Evolutionary conservation across 306 rosid genomes (phyloP).

Genomic region (Malus sylvestris): DNA sequence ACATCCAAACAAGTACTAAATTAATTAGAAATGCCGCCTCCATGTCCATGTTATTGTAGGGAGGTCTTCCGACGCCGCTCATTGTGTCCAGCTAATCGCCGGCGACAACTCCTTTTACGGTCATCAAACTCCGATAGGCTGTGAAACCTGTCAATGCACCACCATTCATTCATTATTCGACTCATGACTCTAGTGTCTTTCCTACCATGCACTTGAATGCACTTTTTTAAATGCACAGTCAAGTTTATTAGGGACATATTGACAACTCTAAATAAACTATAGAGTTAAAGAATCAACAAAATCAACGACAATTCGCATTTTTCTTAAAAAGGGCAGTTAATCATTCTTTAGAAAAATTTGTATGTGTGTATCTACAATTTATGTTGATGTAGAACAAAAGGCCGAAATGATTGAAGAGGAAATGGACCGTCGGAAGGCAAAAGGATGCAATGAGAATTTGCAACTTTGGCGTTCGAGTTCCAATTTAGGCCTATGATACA

Average conservation of each 20-base stretch:
- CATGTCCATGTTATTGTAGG: background rate
- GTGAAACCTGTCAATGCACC: conserved; percentile 54
- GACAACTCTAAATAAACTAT: too few relatives aligned
- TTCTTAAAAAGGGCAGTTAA: too few relatives aligned
- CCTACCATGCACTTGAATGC: background rate
- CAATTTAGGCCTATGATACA: background rate
- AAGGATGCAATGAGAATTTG: background rate
- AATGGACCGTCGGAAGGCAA: background rate
- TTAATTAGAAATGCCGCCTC: background rate
- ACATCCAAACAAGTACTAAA: background rate
- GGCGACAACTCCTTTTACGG: conserved; percentile 76
- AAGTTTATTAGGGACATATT: too few relatives aligned
- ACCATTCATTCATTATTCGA: background rate
- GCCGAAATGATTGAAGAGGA: background rate
- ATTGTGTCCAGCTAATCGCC: conserved; percentile 92
- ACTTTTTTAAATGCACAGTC: background rate
- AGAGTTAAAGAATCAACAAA: too few relatives aligned
- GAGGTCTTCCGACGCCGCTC: conserved; percentile 78
- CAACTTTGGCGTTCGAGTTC: background rate
- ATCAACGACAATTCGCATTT: too few relatives aligned
- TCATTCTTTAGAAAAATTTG: too few relatives aligned
- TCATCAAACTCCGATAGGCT: conserved; percentile 72
- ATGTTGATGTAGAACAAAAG: background rate
- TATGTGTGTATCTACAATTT: too few relatives aligned
- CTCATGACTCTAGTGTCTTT: too few relatives aligned